Base-by-base conservation (phyloP, 2,329 filamentous ascomycete genomes). In the Emergomyces pasteurianus region DNA sequence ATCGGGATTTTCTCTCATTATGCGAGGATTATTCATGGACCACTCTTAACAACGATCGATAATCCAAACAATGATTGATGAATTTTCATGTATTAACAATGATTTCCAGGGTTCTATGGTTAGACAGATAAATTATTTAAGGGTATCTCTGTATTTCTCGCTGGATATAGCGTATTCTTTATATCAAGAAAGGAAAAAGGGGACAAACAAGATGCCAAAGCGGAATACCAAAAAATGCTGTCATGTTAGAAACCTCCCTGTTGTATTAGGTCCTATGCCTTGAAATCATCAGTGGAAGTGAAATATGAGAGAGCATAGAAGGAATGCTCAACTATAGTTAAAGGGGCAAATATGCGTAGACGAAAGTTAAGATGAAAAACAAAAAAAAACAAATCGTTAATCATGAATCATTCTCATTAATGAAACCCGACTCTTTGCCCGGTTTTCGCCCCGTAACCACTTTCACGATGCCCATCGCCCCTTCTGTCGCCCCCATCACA, bases 361-460 rank as follows among this genome's bases (percentile, higher is more conserved):
- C n/a, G 34, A 47, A 28, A 31, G 14, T 3, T 38, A 36, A 1
- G 31, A 54, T 18, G 38, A n/a, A n/a, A n/a, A n/a, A n/a, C n/a
- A 53, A 23, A 47, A 2, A 54, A 59, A 59, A 52, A 10, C 49
- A 21, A 31, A 42, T 18, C 54, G 43, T 31, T 46, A 61, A 40
- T 54, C 52, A 54, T 54, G 31, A 54, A 54, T 52, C 49, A 31
- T 52, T 31, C 16, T 54, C 31, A 23, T 54, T 34, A 38, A 34
- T 54, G n/a, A 36, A 54, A 10, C 10, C 52, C 52, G 52, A 36
- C 12, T 36, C 34, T 6, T 2, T 12, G n/a, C 31, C 43, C 12
- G 70, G 72, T 56, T 71, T 74, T 42, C 65, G 65, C 40, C 64
- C 71, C 23, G 71, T 71, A 21, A 71, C 65, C 59, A 74, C 67